Conservation (phyloP, 306 rosid genomes). For the Medicago arabica region DNA sequence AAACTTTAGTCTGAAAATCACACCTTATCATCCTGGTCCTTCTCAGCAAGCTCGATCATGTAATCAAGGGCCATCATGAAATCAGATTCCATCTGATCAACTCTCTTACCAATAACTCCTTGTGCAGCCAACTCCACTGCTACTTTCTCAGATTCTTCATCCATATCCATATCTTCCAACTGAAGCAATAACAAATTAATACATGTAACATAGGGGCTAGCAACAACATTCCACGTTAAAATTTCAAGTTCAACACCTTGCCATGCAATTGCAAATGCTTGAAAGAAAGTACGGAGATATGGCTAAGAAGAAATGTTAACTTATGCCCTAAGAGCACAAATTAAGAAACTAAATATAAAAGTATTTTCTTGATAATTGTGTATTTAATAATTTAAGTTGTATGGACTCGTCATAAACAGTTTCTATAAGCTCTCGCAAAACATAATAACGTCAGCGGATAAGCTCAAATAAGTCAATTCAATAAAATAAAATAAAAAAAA, state of each 20-base stretch:
- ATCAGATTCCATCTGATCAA: constrained; percentile 91
- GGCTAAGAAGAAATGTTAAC: neutral
- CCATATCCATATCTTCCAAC: constrained; percentile 89
- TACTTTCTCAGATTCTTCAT: constrained; percentile 89
- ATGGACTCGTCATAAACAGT: too few relatives aligned
- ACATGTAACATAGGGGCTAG: neutral
- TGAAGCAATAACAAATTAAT: constrained; percentile 39
- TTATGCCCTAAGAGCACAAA: too few relatives aligned
- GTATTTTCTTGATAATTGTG: too few relatives aligned
- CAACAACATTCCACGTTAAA: neutral
- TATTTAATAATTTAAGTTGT: too few relatives aligned
- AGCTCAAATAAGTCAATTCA: neutral
- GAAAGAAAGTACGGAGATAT: neutral
- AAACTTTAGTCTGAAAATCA: constrained; percentile 29
- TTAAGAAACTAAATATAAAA: too few relatives aligned
- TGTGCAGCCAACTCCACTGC: constrained; percentile 98
- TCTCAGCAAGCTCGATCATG: constrained; percentile 87
- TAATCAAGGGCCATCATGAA: constrained; percentile 93
- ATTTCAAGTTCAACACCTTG: neutral
- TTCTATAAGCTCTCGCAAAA: too few relatives aligned
- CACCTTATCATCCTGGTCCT: constrained; percentile 89
- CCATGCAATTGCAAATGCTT: constrained; percentile 15
- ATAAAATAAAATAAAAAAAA: neutral
- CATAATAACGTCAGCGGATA: too few relatives aligned
- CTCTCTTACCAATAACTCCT: constrained; percentile 95